These are phyloP conservation scores for Angomonas deanei DNA, from an alignment of 208 protist species.

Conservation along the genomic window DNA sequence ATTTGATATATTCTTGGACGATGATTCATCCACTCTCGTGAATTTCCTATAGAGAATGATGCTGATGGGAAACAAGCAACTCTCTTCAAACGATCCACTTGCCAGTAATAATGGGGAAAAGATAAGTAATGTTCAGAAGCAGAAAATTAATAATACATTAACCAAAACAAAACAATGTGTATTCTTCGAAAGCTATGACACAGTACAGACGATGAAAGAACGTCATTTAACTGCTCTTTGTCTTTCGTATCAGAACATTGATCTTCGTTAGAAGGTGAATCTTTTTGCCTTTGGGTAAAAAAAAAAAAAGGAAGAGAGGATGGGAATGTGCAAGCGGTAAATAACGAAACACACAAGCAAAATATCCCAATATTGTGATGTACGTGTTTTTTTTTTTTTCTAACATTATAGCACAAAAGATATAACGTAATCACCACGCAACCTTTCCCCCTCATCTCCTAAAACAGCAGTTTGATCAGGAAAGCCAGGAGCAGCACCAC, in stretches of 20 bases:
- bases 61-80: not conserved
- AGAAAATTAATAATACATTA: constrained; percentile 6
- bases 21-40: no score
- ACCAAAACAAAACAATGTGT: not conserved
- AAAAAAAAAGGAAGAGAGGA: constrained; percentile 10
- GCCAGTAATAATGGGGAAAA: not conserved
- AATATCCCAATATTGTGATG: not conserved
- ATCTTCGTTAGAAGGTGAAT: no score
- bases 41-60: not conserved
- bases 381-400: not conserved
- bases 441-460: no score
- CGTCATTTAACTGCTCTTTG: not conserved
- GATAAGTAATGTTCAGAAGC: constrained; percentile 1
- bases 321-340: not conserved
- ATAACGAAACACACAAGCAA: constrained; percentile 8
- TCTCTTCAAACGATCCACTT: not conserved
- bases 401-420: no score
- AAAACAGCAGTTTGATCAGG: no score
- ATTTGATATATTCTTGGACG: no score
- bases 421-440: no score
- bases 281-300: no score
- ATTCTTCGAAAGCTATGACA: not conserved
- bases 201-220: not conserved
- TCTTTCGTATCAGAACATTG: not conserved
- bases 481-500: not conserved